Conservation (phyloP, 768 basidiomycete species). For the Termitomyces eurrhizus region DNA sequence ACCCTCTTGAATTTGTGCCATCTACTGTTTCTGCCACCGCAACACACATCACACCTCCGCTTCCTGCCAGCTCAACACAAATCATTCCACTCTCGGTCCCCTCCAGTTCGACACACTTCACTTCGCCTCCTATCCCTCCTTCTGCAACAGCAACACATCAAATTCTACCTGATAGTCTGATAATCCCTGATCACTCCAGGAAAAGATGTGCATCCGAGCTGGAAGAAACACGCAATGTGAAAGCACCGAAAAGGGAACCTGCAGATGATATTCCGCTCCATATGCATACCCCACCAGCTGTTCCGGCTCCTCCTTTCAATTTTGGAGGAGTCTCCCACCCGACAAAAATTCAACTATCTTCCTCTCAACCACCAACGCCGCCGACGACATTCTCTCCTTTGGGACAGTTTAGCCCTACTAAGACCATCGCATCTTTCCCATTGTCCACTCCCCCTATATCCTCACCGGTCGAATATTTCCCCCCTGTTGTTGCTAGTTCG, state of each 20-base stretch:
- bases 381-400: constrained; percentile 25
- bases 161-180: constrained; percentile 16
- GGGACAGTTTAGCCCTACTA: constrained; percentile 25
- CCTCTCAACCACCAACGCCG: constrained; percentile 34
- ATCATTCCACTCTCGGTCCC: background rate
- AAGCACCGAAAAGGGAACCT: constrained; percentile 46
- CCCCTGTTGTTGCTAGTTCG: constrained; percentile 13
- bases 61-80: constrained; percentile 3
- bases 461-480: constrained; percentile 18
- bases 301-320: constrained; percentile 13
- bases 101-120: background rate
- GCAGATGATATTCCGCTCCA: constrained; percentile 37
- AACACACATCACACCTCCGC: constrained; percentile 11
- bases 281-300: constrained; percentile 16
- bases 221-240: constrained; percentile 38
- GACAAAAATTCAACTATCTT: constrained; percentile 24
- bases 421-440: constrained; percentile 17
- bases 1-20: constrained; percentile 14
- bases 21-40: constrained; percentile 7
- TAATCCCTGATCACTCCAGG: constrained; percentile 34
- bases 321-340: constrained; percentile 13
- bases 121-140: constrained; percentile 11
- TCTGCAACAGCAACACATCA: constrained; percentile 15
- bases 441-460: constrained; percentile 20
- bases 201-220: constrained; percentile 43